A percentile compares a stretch with the other conserved stretches of the same genome.
phyloP scores from a whole-genome alignment of 495 filamentous ascomycete genomes.

The Collariella sp. region DNA sequence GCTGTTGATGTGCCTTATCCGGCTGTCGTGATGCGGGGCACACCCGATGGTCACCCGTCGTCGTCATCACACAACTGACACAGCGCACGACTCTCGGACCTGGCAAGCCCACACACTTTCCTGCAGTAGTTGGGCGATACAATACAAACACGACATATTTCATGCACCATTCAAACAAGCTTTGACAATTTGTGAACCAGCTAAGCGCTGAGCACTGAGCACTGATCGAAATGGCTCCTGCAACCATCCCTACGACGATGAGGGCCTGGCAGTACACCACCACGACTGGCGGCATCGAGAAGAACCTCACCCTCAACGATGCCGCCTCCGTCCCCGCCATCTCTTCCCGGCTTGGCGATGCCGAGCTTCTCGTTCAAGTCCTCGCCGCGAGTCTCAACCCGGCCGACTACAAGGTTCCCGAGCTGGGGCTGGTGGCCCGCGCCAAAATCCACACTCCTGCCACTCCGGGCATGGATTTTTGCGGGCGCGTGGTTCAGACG shows the following conservation, averaged over 20 bases:
- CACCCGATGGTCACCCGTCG: too few relatives aligned
- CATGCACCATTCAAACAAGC: too few relatives aligned
- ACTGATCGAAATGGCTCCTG: conserved; percentile 1
- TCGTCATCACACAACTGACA: too few relatives aligned
- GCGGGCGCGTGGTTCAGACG: conserved; percentile 46
- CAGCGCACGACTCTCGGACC: too few relatives aligned
- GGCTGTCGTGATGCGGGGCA: too few relatives aligned
- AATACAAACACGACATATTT: too few relatives aligned
- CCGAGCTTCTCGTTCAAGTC: conserved; percentile 49
- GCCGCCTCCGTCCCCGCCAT: conserved; percentile 34
- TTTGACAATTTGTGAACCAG: too few relatives aligned
- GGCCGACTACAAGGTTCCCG: conserved; percentile 60
- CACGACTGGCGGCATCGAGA: conserved; percentile 44
- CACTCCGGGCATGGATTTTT: conserved; percentile 56
- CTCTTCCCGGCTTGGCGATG: conserved; percentile 27
- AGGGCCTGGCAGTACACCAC: conserved; percentile 53
- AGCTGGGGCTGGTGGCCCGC: conserved; percentile 38
- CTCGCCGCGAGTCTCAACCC: conserved; percentile 54
- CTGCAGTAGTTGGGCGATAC: too few relatives aligned
- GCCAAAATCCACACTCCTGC: conserved; percentile 38
- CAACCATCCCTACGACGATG: conserved; percentile 39
- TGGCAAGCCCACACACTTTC: too few relatives aligned
- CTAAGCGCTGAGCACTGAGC: too few relatives aligned
- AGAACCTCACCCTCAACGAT: conserved; percentile 46
- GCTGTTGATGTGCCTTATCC: too few relatives aligned